These are phyloP conservation scores for Chlorella sorokiniana DNA, from an alignment of 139 green algal genomes.

Conservation along the genomic window DNA sequence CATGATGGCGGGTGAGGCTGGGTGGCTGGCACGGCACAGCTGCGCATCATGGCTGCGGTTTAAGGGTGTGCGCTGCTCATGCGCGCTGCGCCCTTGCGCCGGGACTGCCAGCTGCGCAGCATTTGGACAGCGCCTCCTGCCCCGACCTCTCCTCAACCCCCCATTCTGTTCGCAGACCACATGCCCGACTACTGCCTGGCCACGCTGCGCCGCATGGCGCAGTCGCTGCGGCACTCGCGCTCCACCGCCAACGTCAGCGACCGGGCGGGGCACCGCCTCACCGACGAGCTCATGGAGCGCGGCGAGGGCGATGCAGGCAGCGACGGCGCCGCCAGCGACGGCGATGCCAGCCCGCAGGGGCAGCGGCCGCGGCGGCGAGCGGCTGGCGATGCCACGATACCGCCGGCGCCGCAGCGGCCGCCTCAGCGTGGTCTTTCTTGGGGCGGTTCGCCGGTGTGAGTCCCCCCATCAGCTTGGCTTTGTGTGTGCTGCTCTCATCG, in stretches of 20 bases:
- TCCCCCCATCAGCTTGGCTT: too few species aligned
- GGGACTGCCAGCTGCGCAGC: not conserved
- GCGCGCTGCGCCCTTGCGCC: not conserved
- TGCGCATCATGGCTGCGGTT: not conserved
- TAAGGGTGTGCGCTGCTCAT: not conserved
- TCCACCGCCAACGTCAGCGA: conserved; percentile 14
- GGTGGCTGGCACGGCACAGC: not conserved
- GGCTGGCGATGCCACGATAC: too few species aligned
- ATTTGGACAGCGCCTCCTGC: not conserved
- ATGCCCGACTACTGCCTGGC: conserved; percentile 54
- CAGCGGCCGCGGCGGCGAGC: too few species aligned
- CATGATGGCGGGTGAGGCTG: conserved; percentile 60
- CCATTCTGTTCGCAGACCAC: conserved; percentile 37
- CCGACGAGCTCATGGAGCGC: not conserved
- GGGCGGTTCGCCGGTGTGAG: too few species aligned
- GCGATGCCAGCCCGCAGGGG: not conserved
- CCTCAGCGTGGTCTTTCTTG: too few species aligned
- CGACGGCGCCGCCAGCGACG: not conserved
- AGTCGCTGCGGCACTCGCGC: not conserved
- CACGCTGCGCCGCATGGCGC: conserved; percentile 39
- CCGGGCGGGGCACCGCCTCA: conserved; percentile 9
- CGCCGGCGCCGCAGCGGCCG: too few species aligned
- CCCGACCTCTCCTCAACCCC: not conserved
- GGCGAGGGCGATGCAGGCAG: not conserved
- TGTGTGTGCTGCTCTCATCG: too few species aligned